Conservation (phyloP, 768 basidiomycete genomes). For the Pseudohyphozyma bogoriensis region DNA sequence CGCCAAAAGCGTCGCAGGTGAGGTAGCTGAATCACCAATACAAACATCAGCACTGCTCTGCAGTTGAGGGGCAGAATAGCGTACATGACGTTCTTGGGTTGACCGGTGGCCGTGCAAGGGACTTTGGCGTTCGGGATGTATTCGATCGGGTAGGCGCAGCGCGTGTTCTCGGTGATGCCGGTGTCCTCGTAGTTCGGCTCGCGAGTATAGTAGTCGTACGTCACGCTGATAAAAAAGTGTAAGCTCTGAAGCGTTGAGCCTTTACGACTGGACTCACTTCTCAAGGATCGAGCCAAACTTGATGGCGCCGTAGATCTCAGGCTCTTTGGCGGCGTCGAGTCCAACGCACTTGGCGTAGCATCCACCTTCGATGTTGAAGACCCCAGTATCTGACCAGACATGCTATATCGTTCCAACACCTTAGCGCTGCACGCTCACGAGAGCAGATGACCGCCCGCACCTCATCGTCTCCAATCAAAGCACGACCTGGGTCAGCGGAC, state of each 20-base stretch:
- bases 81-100: slow-evolving; percentile 83
- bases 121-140: slow-evolving; percentile 90
- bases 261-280: slow-evolving; percentile 44
- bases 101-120: slow-evolving; percentile 72
- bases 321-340: slow-evolving; percentile 92
- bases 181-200: slow-evolving; percentile 89
- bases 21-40: too few relatives aligned
- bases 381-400: slow-evolving; percentile 96
- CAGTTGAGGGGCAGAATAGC: too few relatives aligned
- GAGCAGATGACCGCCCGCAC: too few relatives aligned
- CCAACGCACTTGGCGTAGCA: slow-evolving; percentile 98
- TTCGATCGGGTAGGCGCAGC: slow-evolving; percentile 98
- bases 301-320: slow-evolving; percentile 93
- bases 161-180: slow-evolving; percentile 96
- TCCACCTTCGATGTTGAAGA: slow-evolving; percentile 99
- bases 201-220: slow-evolving; percentile 76
- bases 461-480: slow-evolving; percentile 96
- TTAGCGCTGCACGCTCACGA: too few relatives aligned
- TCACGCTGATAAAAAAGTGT: too few relatives aligned
- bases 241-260: too few relatives aligned
- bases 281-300: slow-evolving; percentile 93
- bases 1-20: slow-evolving; percentile 87
- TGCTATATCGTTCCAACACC: too few relatives aligned
- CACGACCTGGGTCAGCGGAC: slow-evolving; percentile 85
- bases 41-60: too few relatives aligned